Conservation (phyloP, 176 grass and related monocot species). For the Chloris gayana region DNA sequence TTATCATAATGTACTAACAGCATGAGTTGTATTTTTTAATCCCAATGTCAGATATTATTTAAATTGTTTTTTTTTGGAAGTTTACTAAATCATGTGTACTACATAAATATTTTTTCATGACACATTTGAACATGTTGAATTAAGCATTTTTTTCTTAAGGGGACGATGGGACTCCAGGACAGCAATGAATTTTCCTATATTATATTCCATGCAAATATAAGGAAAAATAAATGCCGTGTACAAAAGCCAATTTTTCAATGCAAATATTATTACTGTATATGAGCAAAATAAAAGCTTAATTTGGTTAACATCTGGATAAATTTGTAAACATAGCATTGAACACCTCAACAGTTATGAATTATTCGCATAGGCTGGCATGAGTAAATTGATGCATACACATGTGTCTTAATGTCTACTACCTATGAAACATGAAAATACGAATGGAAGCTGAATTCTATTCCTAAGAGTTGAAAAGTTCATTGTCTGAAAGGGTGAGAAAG, state of each 20-base stretch:
- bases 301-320: not conserved
- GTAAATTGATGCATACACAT: conserved; percentile 20
- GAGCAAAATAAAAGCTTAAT: conserved; percentile 5
- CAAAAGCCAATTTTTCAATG: not conserved
- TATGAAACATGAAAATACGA: conserved; percentile 4
- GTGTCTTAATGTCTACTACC: not conserved
- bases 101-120: not conserved
- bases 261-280: not conserved
- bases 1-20: not conserved
- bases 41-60: not conserved
- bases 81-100: not conserved
- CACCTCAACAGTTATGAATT: conserved; percentile 28
- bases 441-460: conserved; percentile 4
- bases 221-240: not conserved
- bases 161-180: not conserved
- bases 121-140: not conserved
- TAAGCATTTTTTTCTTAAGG: not conserved
- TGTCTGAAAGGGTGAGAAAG: conserved; percentile 21
- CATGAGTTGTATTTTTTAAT: not conserved
- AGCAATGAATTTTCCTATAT: not conserved
- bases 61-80: not conserved
- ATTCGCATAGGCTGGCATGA: not conserved
- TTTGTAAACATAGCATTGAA: not conserved
- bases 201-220: not conserved
- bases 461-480: not conserved